Base-by-base conservation (phyloP, 2,329 filamentous ascomycete genomes). In the Fusarium odoratissimum region DNA sequence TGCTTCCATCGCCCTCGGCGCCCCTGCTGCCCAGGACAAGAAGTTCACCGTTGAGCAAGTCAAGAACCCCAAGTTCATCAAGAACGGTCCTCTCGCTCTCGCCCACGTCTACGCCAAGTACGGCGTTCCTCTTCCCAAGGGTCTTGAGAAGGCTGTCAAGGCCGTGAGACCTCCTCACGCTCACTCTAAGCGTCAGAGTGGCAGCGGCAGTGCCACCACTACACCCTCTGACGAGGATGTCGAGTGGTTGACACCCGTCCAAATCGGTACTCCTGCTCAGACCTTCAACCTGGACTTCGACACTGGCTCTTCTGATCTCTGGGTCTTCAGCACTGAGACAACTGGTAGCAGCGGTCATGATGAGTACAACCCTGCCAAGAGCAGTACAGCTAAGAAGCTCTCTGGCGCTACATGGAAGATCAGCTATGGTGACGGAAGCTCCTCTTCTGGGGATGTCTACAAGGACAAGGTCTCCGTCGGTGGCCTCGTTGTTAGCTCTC, bases 271-370 rank as follows among this genome's bases (percentile, higher is more conserved):
- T 10, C 84, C 84, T 13, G 78, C 82, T 8, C 82, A 86, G 72
- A 83, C 80, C 2, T 76, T 86, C 52, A 80, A 82, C 40, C 74
- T 86, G 54, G 81, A 85, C 71, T 84, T 86, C 51, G 84, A 86
- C 64, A 86, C 85, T 3, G 84, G 84, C 2, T 86, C 84, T 5
- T 82, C 83, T 16, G 84, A 86, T 62, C 78, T 86, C 30, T 86
- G 85, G 85, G 85, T 87, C 2, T 86, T 86, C 72, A 84, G 83
- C 60, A 82, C 84, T 31, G 64, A 69, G 64, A 82, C 84, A 54
- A 84, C 83, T 40, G 77, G 83, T 33, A 76, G 83, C 16, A 78
- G 78, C 21, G 83, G 82, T 0, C 84, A 86, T 51, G 75, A 78
- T 9, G 57, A 82, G n/a, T 86, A 83, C 65, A 75, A 83, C 51